A percentile compares a stretch with the other conserved stretches of the same genome.
Conservation (phyloP, 331 rosid genomes). For the Dryas integrifolia region DNA sequence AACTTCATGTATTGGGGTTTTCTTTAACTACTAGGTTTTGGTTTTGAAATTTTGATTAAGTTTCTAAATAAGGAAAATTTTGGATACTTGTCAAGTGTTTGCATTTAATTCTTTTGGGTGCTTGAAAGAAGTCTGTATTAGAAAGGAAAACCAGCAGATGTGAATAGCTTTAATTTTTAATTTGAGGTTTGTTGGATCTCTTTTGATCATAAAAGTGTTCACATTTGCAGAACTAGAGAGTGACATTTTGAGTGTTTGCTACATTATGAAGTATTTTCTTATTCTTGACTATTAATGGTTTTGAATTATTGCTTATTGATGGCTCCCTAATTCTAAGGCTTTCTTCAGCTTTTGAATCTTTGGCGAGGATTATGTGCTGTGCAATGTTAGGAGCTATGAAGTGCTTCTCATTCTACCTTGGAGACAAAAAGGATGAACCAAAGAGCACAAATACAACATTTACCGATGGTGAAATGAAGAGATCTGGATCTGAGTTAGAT, state of each 20-base stretch:
- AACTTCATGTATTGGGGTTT: background rate
- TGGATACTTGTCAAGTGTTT: background rate
- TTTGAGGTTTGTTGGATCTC: background rate
- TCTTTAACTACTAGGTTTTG: background rate
- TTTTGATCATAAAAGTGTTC: background rate
- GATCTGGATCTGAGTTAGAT: constrained; percentile 61
- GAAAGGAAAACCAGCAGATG: background rate
- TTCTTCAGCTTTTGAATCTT: constrained; percentile 31
- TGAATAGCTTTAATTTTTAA: background rate
- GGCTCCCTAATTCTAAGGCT: constrained; percentile 20
- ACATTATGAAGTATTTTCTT: background rate
- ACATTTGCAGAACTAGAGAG: constrained; percentile 10
- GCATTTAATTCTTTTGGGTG: background rate
- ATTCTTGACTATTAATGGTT: constrained; percentile 22
- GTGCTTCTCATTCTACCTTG: constrained; percentile 55
- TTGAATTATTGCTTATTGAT: constrained; percentile 26
- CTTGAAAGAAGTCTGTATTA: background rate
- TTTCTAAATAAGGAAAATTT: background rate
- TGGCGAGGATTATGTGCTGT: constrained; percentile 23
- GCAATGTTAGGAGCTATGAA: constrained; percentile 46
- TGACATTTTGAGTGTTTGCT: background rate
- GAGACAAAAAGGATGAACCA: constrained; percentile 62
- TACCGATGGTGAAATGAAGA: constrained; percentile 54
- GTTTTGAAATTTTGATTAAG: background rate
- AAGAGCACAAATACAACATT: constrained; percentile 42